A percentile compares a stretch with the other conserved stretches of the same genome.
Evolutionary conservation across 495 filamentous ascomycete genomes (phyloP).

Genomic region (Penicillium fimorum): DNA sequence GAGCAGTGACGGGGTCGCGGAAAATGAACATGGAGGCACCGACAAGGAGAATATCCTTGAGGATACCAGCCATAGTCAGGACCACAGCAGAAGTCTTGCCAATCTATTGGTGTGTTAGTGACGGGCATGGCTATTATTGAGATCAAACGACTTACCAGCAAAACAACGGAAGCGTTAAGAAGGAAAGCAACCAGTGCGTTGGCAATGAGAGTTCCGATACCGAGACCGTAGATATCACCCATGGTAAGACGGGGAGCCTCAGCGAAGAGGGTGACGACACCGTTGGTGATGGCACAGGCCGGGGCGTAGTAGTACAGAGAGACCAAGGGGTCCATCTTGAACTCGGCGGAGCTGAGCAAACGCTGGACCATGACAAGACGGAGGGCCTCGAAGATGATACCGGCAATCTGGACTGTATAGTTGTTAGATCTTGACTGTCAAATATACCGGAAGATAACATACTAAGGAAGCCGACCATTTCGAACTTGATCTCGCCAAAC

Average conservation of each 20-base stretch:
- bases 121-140: neutral
- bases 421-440: neutral
- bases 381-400: slow-evolving; percentile 80
- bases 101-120: slow-evolving; percentile 60
- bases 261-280: slow-evolving; percentile 66
- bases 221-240: slow-evolving; percentile 67
- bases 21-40: slow-evolving; percentile 83
- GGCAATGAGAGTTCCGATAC: slow-evolving; percentile 66
- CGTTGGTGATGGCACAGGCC: slow-evolving; percentile 82
- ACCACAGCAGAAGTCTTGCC: slow-evolving; percentile 93
- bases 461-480: slow-evolving; percentile 72
- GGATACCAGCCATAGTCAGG: slow-evolving; percentile 89
- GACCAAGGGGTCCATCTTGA: slow-evolving; percentile 93
- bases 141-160: slow-evolving; percentile 60
- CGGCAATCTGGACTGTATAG: slow-evolving; percentile 58
- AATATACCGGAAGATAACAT: neutral
- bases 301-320: slow-evolving; percentile 93
- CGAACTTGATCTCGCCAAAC: slow-evolving; percentile 85
- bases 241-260: slow-evolving; percentile 68
- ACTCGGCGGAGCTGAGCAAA: slow-evolving; percentile 78
- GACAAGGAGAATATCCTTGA: slow-evolving; percentile 94
- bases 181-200: slow-evolving; percentile 81
- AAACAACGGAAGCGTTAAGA: slow-evolving; percentile 84
- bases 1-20: slow-evolving; percentile 69
- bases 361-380: slow-evolving; percentile 85